Evolutionary conservation across 345 rosid genomes (phyloP).

Genomic region (Sisymbrium altissimum): DNA sequence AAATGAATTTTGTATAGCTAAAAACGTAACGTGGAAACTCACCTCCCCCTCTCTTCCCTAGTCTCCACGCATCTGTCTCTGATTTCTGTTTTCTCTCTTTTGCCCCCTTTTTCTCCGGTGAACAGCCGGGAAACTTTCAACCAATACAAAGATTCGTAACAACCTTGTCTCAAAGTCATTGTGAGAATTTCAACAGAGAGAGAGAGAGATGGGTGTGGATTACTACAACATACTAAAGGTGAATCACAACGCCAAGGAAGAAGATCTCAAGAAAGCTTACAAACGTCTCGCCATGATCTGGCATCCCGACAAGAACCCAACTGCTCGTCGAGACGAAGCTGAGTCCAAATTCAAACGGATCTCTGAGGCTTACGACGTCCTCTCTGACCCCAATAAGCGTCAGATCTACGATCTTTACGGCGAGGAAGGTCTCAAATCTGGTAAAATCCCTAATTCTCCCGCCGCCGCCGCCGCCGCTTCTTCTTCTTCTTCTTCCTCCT

Average conservation of each 20-base stretch:
- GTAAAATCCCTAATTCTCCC: conserved; percentile 52
- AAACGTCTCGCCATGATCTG: conserved; percentile 92
- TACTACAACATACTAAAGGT: conserved; percentile 92
- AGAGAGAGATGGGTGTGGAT: conserved; percentile 69
- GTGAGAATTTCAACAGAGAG: neutral
- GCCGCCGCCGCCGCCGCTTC: neutral
- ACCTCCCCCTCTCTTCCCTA: neutral
- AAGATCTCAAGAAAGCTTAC: conserved; percentile 84
- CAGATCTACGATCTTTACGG: conserved; percentile 96
- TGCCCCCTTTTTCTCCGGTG: neutral
- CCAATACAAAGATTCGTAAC: neutral
- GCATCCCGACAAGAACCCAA: conserved; percentile 97
- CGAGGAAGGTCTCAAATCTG: conserved; percentile 85
- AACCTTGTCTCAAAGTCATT: neutral
- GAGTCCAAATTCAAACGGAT: conserved; percentile 90
- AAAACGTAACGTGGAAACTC: neutral
- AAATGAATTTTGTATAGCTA: too few relatives aligned
- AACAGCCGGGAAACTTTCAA: neutral
- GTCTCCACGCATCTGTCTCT: conserved; percentile 21
- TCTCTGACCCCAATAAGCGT: conserved; percentile 72
- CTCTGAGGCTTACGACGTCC: conserved; percentile 85
- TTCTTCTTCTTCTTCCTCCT: conserved; percentile 18
- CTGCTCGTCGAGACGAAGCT: conserved; percentile 58
- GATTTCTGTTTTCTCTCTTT: neutral
- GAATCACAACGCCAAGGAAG: conserved; percentile 80